Percentiles rank a stretch among this genome's conserved stretches.
phyloP scores from a whole-genome alignment of 192 early-diverging fungal genomes.

The Glomus cerebriforme region DNA sequence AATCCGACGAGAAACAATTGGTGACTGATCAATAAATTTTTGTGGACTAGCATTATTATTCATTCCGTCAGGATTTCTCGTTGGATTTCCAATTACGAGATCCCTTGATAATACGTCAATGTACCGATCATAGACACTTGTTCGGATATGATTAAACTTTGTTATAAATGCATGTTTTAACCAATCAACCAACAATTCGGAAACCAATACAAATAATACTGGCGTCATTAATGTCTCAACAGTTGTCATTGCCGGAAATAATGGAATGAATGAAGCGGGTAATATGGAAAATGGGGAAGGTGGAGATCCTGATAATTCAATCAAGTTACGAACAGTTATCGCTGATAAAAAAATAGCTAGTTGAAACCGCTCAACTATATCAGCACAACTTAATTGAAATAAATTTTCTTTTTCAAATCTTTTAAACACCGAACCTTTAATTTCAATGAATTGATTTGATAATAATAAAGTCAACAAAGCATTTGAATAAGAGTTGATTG shows the following conservation, averaged over 20 bases:
- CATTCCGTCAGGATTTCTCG: slow-evolving; percentile 4
- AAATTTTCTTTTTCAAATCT: slow-evolving; percentile 95
- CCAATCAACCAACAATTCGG: slow-evolving; percentile 95
- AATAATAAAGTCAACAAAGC: slow-evolving; percentile 90
- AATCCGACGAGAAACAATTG: slow-evolving; percentile 75
- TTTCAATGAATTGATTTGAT: slow-evolving; percentile 98
- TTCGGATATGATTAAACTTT: slow-evolving; percentile 93
- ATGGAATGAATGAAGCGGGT: slow-evolving; percentile 61
- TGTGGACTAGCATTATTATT: slow-evolving; percentile 21
- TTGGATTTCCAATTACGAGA: slow-evolving; percentile 64
- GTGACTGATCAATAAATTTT: slow-evolving; percentile 69
- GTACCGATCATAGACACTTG: slow-evolving; percentile 85
- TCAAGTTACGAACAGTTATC: slow-evolving; percentile 87
- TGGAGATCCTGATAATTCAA: slow-evolving; percentile 79
- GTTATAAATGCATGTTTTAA: slow-evolving; percentile 98
- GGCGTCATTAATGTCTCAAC: slow-evolving; percentile 76
- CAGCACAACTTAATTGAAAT: slow-evolving; percentile 92
- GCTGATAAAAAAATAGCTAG: slow-evolving; percentile 83
- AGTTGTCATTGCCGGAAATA: slow-evolving; percentile 66
- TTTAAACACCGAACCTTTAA: slow-evolving; percentile 97
- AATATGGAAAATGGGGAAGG: slow-evolving; percentile 61
- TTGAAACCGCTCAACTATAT: slow-evolving; percentile 97
- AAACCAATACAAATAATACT: slow-evolving; percentile 80
- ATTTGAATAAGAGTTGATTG: slow-evolving; percentile 95
- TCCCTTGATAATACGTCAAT: slow-evolving; percentile 88